phyloP scores from a whole-genome alignment of 371 early-diverging fungal species.

The Mucor piriformis region DNA sequence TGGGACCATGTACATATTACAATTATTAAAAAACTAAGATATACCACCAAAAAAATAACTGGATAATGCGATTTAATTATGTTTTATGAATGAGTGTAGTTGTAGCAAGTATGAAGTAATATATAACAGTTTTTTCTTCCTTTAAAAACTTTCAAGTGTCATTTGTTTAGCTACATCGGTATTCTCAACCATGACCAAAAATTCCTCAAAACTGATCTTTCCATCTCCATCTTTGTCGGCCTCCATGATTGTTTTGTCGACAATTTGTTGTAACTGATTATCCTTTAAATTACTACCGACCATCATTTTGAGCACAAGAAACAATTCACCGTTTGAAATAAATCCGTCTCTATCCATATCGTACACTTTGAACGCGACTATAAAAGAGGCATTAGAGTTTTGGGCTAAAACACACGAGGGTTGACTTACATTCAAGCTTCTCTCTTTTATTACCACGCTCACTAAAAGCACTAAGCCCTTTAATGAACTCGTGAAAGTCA shows the following conservation, averaged over 20 bases:
- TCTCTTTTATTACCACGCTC: constrained; percentile 91
- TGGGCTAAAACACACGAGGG: neutral
- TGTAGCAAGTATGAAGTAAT: too few species aligned
- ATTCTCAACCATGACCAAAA: constrained; percentile 86
- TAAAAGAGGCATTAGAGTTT: too few species aligned
- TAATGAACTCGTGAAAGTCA: constrained; percentile 97
- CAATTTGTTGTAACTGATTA: constrained; percentile 97
- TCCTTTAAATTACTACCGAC: constrained; percentile 95
- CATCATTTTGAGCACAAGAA: constrained; percentile 97
- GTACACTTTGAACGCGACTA: constrained; percentile 98
- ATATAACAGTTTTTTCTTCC: too few species aligned
- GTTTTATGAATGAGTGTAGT: neutral
- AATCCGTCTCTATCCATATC: constrained; percentile 98
- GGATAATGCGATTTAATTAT: neutral
- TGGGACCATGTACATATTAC: too few species aligned
- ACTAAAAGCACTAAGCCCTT: constrained; percentile 90
- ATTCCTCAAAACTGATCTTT: constrained; percentile 95
- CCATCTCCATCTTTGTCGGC: constrained; percentile 96
- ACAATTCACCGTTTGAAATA: constrained; percentile 97
- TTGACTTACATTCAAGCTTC: constrained; percentile 81
- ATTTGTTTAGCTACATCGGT: constrained; percentile 95
- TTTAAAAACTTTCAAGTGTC: constrained; percentile 80
- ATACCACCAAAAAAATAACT: neutral
- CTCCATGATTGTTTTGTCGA: constrained; percentile 98
- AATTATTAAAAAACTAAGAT: neutral